A percentile compares a stretch with the other conserved stretches of the same genome.
Conservation (phyloP, 305 asterid species). For the Fraxinus platypoda region DNA sequence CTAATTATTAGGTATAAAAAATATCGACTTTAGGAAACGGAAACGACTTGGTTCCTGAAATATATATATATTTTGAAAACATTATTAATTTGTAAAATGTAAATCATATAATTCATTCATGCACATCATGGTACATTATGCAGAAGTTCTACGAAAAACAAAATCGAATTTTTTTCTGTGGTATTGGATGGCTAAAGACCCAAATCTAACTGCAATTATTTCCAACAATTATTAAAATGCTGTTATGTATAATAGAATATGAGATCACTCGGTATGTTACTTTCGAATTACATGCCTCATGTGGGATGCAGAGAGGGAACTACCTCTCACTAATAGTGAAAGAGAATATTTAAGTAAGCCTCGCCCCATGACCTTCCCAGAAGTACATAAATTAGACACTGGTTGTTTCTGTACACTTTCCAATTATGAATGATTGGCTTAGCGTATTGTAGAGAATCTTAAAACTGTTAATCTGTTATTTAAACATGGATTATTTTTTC, state of each 20-base stretch:
- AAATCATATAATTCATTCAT: neutral
- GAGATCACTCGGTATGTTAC: neutral
- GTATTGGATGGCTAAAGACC: neutral
- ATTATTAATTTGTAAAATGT: neutral
- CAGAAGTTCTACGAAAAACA: neutral
- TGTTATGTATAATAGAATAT: neutral
- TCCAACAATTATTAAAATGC: neutral
- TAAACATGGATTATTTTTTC: conserved; percentile 5
- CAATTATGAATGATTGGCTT: neutral
- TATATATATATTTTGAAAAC: neutral
- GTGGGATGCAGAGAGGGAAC: neutral
- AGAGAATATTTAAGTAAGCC: neutral
- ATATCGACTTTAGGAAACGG: neutral
- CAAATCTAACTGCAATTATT: neutral
- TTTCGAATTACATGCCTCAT: neutral
- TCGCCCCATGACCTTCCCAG: neutral
- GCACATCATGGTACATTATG: neutral
- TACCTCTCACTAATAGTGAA: neutral
- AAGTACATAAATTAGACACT: neutral
- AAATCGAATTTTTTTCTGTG: neutral
- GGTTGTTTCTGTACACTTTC: neutral
- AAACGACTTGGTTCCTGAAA: neutral
- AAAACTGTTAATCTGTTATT: neutral
- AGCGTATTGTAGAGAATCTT: neutral
- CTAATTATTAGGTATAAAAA: neutral